These are phyloP conservation scores for Crithidia acanthocephali DNA, from an alignment of 208 protist species.

Conservation along the genomic window DNA sequence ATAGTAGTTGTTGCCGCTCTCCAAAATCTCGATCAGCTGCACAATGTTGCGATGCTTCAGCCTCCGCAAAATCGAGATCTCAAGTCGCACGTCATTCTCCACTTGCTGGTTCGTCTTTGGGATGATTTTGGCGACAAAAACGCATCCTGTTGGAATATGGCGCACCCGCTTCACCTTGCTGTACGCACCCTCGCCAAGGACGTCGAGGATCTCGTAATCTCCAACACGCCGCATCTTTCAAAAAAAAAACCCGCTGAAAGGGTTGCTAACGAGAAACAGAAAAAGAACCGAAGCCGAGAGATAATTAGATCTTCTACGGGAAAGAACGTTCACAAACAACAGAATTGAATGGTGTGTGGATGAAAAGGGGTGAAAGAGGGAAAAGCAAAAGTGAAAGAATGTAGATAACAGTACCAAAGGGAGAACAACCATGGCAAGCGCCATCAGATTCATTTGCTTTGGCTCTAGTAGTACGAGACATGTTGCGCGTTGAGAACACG, in stretches of 20 bases:
- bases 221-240: slow-evolving; percentile 67
- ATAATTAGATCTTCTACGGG: too few relatives aligned
- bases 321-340: too few relatives aligned
- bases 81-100: slow-evolving; percentile 71
- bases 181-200: slow-evolving; percentile 73
- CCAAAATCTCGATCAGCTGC: slow-evolving; percentile 83
- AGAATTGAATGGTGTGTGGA: too few relatives aligned
- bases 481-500: too few relatives aligned
- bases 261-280: too few relatives aligned
- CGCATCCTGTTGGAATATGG: slow-evolving; percentile 67
- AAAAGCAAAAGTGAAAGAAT: too few relatives aligned
- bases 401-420: too few relatives aligned
- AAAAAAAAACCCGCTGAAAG: slow-evolving; percentile 1
- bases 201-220: slow-evolving; percentile 88
- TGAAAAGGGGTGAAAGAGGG: too few relatives aligned
- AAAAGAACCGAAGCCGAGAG: too few relatives aligned
- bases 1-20: slow-evolving; percentile 88
- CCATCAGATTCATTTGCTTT: too few relatives aligned
- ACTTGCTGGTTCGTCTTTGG: slow-evolving; percentile 71
- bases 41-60: slow-evolving; percentile 86
- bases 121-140: slow-evolving; percentile 88
- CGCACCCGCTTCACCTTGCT: slow-evolving; percentile 85
- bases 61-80: slow-evolving; percentile 85
- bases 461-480: too few relatives aligned
- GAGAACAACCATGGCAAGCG: too few relatives aligned